Evolutionary conservation across 2,329 filamentous ascomycete genomes (phyloP).

Genomic region (Neopestalotiopsis sp.): DNA sequence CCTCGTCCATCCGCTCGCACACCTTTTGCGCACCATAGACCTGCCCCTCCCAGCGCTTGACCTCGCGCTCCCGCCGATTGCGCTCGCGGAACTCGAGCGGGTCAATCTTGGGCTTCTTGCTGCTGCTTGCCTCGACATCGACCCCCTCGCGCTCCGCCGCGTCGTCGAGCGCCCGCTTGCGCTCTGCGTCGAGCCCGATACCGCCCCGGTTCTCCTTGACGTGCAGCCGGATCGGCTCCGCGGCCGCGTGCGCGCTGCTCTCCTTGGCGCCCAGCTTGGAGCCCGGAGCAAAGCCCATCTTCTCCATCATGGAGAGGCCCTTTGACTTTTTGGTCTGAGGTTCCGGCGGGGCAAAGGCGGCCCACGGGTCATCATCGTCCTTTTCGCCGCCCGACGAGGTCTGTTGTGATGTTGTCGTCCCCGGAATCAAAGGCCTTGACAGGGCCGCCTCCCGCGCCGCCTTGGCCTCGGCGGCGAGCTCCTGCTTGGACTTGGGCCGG

Average conservation of each 20-base stretch:
- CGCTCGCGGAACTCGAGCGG: conserved; percentile 77
- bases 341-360: conserved; percentile 29
- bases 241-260: conserved; percentile 32
- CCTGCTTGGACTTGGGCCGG: conserved; percentile 78
- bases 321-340: conserved; percentile 70
- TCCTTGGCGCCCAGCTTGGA: conserved; percentile 72
- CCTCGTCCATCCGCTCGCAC: conserved; percentile 75
- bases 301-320: conserved; percentile 94
- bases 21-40: conserved; percentile 82
- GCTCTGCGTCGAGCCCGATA: conserved; percentile 82
- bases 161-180: conserved; percentile 77
- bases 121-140: background rate
- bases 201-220: conserved; percentile 82
- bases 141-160: conserved; percentile 54
- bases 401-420: background rate
- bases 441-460: conserved; percentile 77
- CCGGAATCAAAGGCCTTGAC: conserved; percentile 70
- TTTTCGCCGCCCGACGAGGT: background rate
- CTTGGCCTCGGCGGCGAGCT: conserved; percentile 76
- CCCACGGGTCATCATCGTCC: background rate
- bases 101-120: conserved; percentile 66
- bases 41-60: conserved; percentile 69
- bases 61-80: conserved; percentile 72
- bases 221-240: conserved; percentile 77
- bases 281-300: conserved; percentile 86